Evolutionary conservation across 2,329 filamentous ascomycete genomes (phyloP).

Genomic region (Aspergillus terreus): DNA sequence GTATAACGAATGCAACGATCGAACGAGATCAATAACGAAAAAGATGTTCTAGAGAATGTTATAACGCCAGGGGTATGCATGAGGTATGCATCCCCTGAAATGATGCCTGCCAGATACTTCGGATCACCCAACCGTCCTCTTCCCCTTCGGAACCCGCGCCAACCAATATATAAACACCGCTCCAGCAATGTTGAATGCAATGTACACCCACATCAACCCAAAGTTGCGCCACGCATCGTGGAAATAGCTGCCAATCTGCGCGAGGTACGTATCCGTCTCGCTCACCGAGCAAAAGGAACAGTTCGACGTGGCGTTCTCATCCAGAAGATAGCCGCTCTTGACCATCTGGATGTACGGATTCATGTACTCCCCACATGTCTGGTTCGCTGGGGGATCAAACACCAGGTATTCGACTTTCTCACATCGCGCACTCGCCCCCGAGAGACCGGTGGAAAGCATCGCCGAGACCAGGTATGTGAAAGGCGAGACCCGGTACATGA

Average conservation of each 20-base stretch:
- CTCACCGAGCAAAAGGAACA: constrained; percentile 48
- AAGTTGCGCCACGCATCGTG: constrained; percentile 65
- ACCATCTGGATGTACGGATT: constrained; percentile 41
- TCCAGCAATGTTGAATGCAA: constrained; percentile 51
- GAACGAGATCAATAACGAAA: no score
- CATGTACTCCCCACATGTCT: constrained; percentile 60
- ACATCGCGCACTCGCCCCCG: background rate
- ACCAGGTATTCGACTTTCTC: background rate
- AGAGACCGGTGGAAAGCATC: constrained; percentile 1
- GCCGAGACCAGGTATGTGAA: constrained; percentile 34
- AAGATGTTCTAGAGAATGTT: no score
- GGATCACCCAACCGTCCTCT: background rate
- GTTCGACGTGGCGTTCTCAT: constrained; percentile 42
- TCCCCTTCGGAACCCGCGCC: constrained; percentile 21
- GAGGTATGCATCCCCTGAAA: no score
- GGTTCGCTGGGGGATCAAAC: constrained; percentile 40
- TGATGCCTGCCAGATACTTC: no score
- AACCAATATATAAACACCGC: constrained; percentile 52
- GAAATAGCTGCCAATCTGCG: constrained; percentile 48
- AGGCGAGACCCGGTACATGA: constrained; percentile 75
- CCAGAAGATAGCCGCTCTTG: constrained; percentile 50
- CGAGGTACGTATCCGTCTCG: constrained; percentile 35
- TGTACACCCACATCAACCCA: constrained; percentile 34
- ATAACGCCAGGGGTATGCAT: no score
- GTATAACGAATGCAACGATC: no score